Evolutionary conservation across 306 rosid species (phyloP), one percentile per base, ranked within the genome.

Genomic region (Quercus bicolor): DNA sequence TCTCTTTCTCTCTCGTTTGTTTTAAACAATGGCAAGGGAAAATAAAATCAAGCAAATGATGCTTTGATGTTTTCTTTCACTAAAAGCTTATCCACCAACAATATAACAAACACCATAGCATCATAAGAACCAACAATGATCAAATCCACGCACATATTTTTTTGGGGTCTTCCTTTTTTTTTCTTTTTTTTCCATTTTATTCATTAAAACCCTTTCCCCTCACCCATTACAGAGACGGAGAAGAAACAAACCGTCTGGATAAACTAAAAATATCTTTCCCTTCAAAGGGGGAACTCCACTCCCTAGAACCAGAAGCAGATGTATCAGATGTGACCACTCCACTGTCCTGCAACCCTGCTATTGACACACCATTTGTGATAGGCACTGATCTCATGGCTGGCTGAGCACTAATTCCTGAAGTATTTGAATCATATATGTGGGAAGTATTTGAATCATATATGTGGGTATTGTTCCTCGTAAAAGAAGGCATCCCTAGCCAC

Each of bases 191-290:
- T 86, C 78, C 74, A 78, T 87, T 88, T 92, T 89, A 87, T 92
- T 87, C 82, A 80, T 89, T 80, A 76, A 82, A 70, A 76, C 80
- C 78, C 84, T 83, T 83, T 76, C 37, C 68, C 79, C 85, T 73
- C 89, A 52, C 85, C 72, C 60, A 81, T 86, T 87, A 93, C 77
- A 85, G 97, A 79, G 97, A 84, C 74, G 98, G 98, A 81, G 98
- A 93, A 85, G 92, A 96, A 85, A 96, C 99, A 93, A 87, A 91
- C 96, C 90, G 94, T 88, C 99, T 91, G 33, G 99, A 91, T 86
- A 89, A 86, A 81, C 94, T 91, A 84, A 96, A 96, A 77, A 96
- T 90, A 90, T 93, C 99, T 77, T 91, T 95, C 84, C 95, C 99
- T 90, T 93, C 98, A 28, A 96, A 96, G 4, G 99, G 96, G 75